Evolutionary conservation across 163 green algal species (phyloP).

Genomic region (Scenedesmus sp.): DNA sequence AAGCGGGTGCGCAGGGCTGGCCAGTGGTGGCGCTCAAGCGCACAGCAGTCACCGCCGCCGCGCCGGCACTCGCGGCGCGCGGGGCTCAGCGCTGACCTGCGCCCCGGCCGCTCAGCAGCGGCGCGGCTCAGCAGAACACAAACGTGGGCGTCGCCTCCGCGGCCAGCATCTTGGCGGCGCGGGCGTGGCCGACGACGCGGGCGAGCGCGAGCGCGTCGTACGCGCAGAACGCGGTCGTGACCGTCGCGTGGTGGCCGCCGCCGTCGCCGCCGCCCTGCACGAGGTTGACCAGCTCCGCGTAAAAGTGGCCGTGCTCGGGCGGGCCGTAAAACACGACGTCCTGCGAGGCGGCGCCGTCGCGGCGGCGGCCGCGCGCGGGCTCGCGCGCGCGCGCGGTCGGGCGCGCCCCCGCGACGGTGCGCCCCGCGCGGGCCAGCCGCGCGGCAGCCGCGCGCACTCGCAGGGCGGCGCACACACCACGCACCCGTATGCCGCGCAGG

Average conservation of each 20-base stretch:
- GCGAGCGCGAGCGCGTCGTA: slow-evolving; percentile 79
- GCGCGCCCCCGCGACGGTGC: too few relatives aligned
- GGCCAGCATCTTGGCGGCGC: slow-evolving; percentile 76
- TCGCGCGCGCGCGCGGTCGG: too few relatives aligned
- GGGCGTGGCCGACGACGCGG: slow-evolving; percentile 74
- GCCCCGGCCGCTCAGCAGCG: too few relatives aligned
- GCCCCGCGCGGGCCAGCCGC: too few relatives aligned
- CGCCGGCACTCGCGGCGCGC: too few relatives aligned
- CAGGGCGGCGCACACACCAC: not conserved
- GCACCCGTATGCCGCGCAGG: slow-evolving; percentile 78
- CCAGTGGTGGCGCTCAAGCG: too few relatives aligned
- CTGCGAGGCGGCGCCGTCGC: slow-evolving; percentile 51
- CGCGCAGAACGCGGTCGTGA: slow-evolving; percentile 74
- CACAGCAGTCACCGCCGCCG: too few relatives aligned
- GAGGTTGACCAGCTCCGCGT: slow-evolving; percentile 85
- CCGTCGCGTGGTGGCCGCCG: slow-evolving; percentile 48
- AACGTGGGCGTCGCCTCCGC: slow-evolving; percentile 65
- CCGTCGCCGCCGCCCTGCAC: slow-evolving; percentile 52
- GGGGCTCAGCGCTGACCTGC: too few relatives aligned
- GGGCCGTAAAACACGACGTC: slow-evolving; percentile 86
- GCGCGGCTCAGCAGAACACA: slow-evolving; percentile 81
- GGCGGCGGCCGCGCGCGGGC: too few relatives aligned
- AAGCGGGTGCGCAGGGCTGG: too few relatives aligned
- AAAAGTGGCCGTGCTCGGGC: slow-evolving; percentile 82
- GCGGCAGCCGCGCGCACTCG: too few relatives aligned